Conservation (phyloP, 495 filamentous ascomycete species). For the Lichenothelia convexa region DNA sequence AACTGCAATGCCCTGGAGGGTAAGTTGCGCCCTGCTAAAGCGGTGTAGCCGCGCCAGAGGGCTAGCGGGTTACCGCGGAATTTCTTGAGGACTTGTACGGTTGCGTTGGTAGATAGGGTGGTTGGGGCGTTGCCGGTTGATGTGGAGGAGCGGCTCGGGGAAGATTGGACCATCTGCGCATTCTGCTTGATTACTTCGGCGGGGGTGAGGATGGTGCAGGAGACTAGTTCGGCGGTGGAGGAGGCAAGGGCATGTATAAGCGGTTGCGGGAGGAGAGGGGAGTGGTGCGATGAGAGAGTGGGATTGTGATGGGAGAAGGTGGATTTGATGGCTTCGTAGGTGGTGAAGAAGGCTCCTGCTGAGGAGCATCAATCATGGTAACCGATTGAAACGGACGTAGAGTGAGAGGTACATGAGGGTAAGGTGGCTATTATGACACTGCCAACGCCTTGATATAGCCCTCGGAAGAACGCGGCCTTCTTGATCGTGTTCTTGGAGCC, state of each 20-base stretch:
- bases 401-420: conserved; percentile 43
- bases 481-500: conserved; percentile 33
- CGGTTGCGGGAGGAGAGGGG: conserved; percentile 35
- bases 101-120: conserved; percentile 27
- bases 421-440: conserved; percentile 77
- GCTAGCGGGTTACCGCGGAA: conserved; percentile 38
- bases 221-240: conserved; percentile 55
- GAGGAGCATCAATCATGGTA: neutral
- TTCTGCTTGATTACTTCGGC: conserved; percentile 90
- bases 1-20: conserved; percentile 82
- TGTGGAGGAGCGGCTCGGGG: conserved; percentile 7
- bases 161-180: conserved; percentile 48
- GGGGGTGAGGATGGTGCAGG: conserved; percentile 71
- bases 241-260: conserved; percentile 54
- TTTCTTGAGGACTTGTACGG: conserved; percentile 32
- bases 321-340: conserved; percentile 60
- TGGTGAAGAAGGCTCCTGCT: conserved; percentile 83
- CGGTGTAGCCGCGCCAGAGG: conserved; percentile 64
- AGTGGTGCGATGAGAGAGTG: conserved; percentile 13
- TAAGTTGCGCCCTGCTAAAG: conserved; percentile 60
- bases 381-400: neutral
- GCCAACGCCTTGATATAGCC: conserved; percentile 76
- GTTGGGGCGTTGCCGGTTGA: conserved; percentile 7
- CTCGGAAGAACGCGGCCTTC: conserved; percentile 41
- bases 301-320: conserved; percentile 29